phyloP scores from a whole-genome alignment of 805 yeast species.

The Komagataella phaffii region DNA sequence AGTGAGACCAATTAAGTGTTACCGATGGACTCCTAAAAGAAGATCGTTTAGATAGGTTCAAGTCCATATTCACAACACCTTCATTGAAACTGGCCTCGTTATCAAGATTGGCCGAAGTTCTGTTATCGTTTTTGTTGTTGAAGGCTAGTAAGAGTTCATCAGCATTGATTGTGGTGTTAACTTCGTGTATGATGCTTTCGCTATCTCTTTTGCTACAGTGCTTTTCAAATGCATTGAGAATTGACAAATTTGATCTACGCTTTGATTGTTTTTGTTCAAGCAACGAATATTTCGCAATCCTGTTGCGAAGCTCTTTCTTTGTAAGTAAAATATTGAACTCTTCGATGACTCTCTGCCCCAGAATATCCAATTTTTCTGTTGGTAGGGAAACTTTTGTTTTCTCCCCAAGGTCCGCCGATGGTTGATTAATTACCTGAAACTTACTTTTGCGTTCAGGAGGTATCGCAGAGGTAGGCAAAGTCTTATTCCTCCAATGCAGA shows the following conservation, averaged over 20 bases:
- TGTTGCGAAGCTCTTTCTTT: not conserved
- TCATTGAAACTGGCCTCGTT: not conserved
- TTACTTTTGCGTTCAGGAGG: slow-evolving; percentile 3
- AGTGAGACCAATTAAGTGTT: slow-evolving; percentile 22
- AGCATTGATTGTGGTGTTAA: not conserved
- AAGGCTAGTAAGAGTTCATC: not conserved
- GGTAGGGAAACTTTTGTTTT: not conserved
- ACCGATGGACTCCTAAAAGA: slow-evolving; percentile 20
- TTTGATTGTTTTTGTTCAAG: not conserved
- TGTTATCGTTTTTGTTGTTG: not conserved
- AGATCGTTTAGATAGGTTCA: not conserved
- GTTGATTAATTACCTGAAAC: slow-evolving; percentile 5
- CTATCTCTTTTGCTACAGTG: not conserved
- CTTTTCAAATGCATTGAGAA: not conserved
- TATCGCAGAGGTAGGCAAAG: not conserved
- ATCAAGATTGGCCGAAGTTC: not conserved
- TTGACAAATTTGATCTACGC: not conserved
- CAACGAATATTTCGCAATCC: not conserved
- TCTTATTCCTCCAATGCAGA: not conserved
- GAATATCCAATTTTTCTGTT: slow-evolving; percentile 35
- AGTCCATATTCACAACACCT: not conserved
- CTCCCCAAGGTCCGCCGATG: not conserved
- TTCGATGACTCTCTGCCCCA: slow-evolving; percentile 60
- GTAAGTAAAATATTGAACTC: slow-evolving; percentile 21
- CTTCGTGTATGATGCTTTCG: not conserved